These are phyloP conservation scores for Lodderomyces margitis DNA, from an alignment of 1,139 yeast species.

Conservation along the genomic window DNA sequence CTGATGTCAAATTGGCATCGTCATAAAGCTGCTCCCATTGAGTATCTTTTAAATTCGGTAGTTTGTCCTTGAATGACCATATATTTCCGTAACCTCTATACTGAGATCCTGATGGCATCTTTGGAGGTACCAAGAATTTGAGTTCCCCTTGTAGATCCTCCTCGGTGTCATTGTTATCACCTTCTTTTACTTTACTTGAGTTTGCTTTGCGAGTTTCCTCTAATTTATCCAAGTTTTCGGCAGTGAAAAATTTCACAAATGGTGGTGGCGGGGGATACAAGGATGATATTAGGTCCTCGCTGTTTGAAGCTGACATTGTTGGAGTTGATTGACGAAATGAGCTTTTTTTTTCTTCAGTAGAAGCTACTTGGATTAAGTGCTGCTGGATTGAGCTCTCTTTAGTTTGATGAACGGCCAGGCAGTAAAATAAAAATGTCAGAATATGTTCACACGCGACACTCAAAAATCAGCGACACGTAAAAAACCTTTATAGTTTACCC, in stretches of 20 bases:
- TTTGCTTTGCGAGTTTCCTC: conserved; percentile 15
- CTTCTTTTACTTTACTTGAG: conserved; percentile 7
- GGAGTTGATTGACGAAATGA: conserved; percentile 33
- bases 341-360: too few species aligned
- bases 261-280: conserved; percentile 89
- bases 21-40: conserved; percentile 69
- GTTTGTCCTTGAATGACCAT: conserved; percentile 74
- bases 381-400: too few species aligned
- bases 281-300: conserved; percentile 53
- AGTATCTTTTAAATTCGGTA: conserved; percentile 64
- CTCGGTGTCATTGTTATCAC: conserved; percentile 4
- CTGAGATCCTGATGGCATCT: conserved; percentile 54
- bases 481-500: not conserved
- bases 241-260: conserved; percentile 65
- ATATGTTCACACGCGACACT: not conserved
- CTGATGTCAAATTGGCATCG: conserved; percentile 48
- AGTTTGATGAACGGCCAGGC: too few species aligned
- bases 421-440: not conserved
- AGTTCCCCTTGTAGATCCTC: conserved; percentile 33
- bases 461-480: too few species aligned
- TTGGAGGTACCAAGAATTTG: conserved; percentile 63
- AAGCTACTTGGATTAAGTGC: too few species aligned
- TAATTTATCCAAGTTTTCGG: conserved; percentile 49
- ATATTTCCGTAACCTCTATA: conserved; percentile 80
- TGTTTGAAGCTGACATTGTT: conserved; percentile 19